phyloP scores from a whole-genome alignment of 345 rosid genomes.

The Psidium guajava region DNA sequence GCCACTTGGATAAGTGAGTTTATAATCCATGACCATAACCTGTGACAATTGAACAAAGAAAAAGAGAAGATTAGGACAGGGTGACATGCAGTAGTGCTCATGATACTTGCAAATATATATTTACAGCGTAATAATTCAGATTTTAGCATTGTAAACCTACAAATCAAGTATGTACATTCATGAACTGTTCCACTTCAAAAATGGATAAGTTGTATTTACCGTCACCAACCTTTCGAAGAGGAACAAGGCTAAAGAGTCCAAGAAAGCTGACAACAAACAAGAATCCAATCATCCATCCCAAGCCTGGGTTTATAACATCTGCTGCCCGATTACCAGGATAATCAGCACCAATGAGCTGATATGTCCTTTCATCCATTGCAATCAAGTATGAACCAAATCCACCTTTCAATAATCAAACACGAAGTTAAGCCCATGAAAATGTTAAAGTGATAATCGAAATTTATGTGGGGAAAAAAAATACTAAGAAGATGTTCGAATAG shows the following conservation, averaged over 20 bases:
- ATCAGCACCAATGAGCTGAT: constrained; percentile 70
- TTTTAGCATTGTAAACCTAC: neutral
- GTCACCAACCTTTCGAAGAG: constrained; percentile 69
- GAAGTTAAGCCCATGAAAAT: neutral
- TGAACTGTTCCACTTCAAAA: neutral
- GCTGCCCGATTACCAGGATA: constrained; percentile 69
- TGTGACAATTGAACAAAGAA: constrained; percentile 1
- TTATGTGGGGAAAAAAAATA: neutral
- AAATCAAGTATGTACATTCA: neutral
- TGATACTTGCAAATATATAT: neutral
- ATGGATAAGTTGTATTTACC: neutral
- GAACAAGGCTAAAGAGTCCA: constrained; percentile 81
- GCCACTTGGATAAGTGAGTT: constrained; percentile 94
- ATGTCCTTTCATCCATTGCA: constrained; percentile 84
- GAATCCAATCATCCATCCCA: constrained; percentile 91
- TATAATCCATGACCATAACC: constrained; percentile 90
- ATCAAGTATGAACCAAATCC: constrained; percentile 84
- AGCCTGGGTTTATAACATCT: constrained; percentile 71
- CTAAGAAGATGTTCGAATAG: neutral
- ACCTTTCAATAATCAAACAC: constrained; percentile 23
- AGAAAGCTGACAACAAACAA: constrained; percentile 78
- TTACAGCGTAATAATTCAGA: neutral
- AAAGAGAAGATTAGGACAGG: neutral
- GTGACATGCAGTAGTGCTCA: neutral
- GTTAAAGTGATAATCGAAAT: neutral